A percentile compares a stretch with the other conserved stretches of the same genome.
phyloP scores from a whole-genome alignment of 2,329 filamentous ascomycete genomes.

The Pestalotiopsis sp. region DNA sequence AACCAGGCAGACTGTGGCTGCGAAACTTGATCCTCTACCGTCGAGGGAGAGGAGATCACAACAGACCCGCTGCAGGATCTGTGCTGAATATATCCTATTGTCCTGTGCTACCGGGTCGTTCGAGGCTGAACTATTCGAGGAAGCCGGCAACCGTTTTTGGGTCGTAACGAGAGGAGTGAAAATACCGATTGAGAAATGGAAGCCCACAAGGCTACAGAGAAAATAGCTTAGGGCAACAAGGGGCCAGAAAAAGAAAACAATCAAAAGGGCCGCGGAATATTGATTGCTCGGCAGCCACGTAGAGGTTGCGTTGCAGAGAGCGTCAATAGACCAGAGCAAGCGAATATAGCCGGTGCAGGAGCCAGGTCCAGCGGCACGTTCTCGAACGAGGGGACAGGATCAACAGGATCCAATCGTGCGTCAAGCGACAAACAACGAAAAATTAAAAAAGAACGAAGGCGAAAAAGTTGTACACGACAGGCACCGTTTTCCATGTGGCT shows the following conservation, averaged over 20 bases:
- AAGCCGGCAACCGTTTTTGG: not conserved
- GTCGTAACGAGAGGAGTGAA: not conserved
- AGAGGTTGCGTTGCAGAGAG: slow-evolving; percentile 25
- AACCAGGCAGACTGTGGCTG: not conserved
- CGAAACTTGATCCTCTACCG: not conserved
- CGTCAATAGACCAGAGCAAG: slow-evolving; percentile 19
- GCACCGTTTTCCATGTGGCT: not conserved
- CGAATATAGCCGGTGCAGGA: slow-evolving; percentile 31
- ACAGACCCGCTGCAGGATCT: slow-evolving; percentile 14
- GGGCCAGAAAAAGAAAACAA: slow-evolving; percentile 1
- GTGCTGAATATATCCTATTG: slow-evolving; percentile 2
- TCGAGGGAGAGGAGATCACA: not conserved
- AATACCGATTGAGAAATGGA: not conserved
- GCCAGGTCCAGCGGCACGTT: slow-evolving; percentile 22
- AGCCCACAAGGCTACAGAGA: not conserved
- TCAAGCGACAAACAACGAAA: slow-evolving; percentile 14
- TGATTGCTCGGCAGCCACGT: slow-evolving; percentile 26
- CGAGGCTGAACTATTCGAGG: not conserved
- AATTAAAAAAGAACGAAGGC: not conserved
- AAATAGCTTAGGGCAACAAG: not conserved
- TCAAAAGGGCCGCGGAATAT: slow-evolving; percentile 18
- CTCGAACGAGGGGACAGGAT: slow-evolving; percentile 24
- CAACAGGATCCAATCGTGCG: slow-evolving; percentile 20
- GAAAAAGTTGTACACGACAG: slow-evolving; percentile 10
- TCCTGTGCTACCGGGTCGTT: slow-evolving; percentile 1